A percentile compares a stretch with the other conserved stretches of the same genome.
Conservation (phyloP, 2,329 filamentous ascomycete species). For the Grosmannia clavigera region DNA sequence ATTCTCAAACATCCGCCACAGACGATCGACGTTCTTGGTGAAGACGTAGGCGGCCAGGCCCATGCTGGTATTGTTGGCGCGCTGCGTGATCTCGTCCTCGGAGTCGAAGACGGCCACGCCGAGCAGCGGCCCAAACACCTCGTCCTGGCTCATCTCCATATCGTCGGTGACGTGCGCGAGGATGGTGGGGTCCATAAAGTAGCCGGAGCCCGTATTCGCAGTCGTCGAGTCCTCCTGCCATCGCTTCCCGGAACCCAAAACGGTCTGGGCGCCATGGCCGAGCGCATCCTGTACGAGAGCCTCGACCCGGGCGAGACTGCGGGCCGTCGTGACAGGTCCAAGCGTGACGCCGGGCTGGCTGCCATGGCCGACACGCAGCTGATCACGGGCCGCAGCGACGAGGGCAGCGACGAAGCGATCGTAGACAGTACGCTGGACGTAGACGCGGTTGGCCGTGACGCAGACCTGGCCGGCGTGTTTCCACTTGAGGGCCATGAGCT, state of each 20-base stretch:
- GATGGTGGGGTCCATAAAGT: constrained; percentile 54
- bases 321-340: no score
- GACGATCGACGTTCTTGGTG: constrained; percentile 36
- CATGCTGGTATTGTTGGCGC: constrained; percentile 47
- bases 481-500: constrained; percentile 25
- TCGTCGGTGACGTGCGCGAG: constrained; percentile 33
- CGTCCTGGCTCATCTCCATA: constrained; percentile 37
- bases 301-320: no score
- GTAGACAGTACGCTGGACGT: constrained; percentile 43
- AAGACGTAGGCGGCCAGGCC: constrained; percentile 33
- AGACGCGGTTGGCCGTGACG: constrained; percentile 51
- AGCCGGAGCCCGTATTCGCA: constrained; percentile 27
- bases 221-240: no score
- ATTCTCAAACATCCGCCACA: constrained; percentile 46
- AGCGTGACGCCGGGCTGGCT: background rate
- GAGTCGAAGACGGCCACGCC: constrained; percentile 43
- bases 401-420: constrained; percentile 3
- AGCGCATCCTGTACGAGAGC: no score
- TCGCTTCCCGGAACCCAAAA: no score
- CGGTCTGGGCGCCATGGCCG: no score
- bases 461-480: constrained; percentile 51
- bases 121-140: constrained; percentile 47
- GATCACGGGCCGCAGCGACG: constrained; percentile 31
- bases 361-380: constrained; percentile 48
- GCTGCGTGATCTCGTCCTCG: constrained; percentile 39